Base-by-base conservation (phyloP, 2,329 filamentous ascomycete genomes). In the Neonectria magnoliae region DNA sequence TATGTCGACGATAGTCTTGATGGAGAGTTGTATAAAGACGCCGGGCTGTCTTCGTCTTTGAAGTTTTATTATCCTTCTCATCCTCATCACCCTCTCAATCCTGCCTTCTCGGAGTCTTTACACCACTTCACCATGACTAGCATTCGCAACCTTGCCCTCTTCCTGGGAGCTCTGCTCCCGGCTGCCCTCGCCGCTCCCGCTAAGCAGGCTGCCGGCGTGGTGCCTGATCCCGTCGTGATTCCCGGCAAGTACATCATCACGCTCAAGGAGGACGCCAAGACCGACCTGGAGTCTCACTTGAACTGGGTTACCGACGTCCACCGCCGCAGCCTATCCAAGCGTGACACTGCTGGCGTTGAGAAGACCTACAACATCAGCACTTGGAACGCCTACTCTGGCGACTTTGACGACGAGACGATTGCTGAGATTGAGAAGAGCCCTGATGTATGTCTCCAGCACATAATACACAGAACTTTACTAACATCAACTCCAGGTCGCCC, bases 181-280 rank as follows among this genome's bases (percentile, higher is more conserved):
- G 75, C 71, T 20, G 73, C 69, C 52, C 71, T 76, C 36, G 75
- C 75, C n/a, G 75, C 75, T 25, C 75, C 75, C 14, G 60, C 73
- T 16, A 68, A 68, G 50, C 55, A 60, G 22, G 41, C 66, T 42
- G 54, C 54, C 13, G 51, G 45, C 53, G 62, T 57, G 33, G 47
- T 55, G 1, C 67, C 70, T 4, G 36, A 38, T 14, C 36, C 36
- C 13, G 51, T 51, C 50, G 62, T 57, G 41, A 44, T 55, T 1
- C 67, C 70, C n/a, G 64, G 69, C 65, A 76, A 73, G 62, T 90
- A 88, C 77, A 89, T 90, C 69, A 82, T 90, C 45, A 87, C 89
- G 56, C 88, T 89, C 78, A 86, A 89, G 76, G 79, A 78, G 56
- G 82, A 81, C 60, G 81, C 81, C 66, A 77, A 76, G 41, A 76